phyloP scores from a whole-genome alignment of 2,329 filamentous ascomycete genomes.

The Exophiala bonariae region DNA sequence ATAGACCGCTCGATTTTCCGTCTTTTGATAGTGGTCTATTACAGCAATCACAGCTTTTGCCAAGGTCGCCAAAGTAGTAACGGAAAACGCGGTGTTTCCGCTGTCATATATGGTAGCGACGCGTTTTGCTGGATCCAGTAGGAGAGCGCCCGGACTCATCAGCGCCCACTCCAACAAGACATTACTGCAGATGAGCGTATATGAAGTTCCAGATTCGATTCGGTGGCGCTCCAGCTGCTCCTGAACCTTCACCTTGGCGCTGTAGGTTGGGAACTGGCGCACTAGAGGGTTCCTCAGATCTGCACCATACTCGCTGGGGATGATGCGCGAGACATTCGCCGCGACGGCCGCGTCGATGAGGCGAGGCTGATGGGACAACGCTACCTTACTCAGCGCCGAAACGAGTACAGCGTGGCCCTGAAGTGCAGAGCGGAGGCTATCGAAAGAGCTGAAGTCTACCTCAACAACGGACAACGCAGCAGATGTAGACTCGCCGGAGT shows the following conservation, averaged over 20 bases:
- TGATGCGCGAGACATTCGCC: constrained; percentile 30
- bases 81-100: constrained; percentile 49
- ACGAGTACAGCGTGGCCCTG: constrained; percentile 31
- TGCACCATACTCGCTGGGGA: constrained; percentile 37
- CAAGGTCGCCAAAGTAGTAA: constrained; percentile 48
- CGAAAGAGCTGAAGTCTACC: constrained; percentile 31
- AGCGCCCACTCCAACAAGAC: no score
- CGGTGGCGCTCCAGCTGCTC: constrained; percentile 25
- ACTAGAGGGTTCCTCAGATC: constrained; percentile 29
- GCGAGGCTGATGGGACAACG: constrained; percentile 1
- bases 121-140: no score
- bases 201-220: constrained; percentile 27
- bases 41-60: constrained; percentile 50
- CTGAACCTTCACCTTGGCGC: constrained; percentile 31
- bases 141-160: no score
- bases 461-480: no score
- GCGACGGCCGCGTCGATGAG: constrained; percentile 33
- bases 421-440: constrained; percentile 26
- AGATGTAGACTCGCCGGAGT: no score
- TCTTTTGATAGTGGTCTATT: constrained; percentile 50
- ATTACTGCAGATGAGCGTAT: constrained; percentile 32
- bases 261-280: constrained; percentile 31
- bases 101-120: constrained; percentile 50
- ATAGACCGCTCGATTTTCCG: constrained; percentile 51
- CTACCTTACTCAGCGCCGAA: constrained; percentile 3